Conservation (phyloP, 331 rosid genomes). For the Cucumis variabilis region DNA sequence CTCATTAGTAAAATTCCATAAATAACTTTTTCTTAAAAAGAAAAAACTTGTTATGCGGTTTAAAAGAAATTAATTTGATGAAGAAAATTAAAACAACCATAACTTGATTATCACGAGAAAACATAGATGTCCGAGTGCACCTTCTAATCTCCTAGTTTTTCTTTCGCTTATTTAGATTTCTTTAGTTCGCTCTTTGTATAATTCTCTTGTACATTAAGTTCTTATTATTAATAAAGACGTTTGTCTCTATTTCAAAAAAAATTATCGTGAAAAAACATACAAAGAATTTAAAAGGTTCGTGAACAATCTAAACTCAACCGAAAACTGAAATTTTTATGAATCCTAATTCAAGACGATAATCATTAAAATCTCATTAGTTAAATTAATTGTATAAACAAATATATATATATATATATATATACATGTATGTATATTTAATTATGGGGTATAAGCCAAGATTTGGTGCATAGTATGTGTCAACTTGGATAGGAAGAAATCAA, state of each 20-base stretch:
- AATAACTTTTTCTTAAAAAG: too few relatives aligned
- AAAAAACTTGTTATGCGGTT: fast-evolving
- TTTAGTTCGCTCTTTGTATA: too few relatives aligned
- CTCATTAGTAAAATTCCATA: neutral
- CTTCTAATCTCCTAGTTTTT: too few relatives aligned
- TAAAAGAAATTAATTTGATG: neutral
- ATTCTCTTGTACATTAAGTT: too few relatives aligned
- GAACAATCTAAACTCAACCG: neutral
- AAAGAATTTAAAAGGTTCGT: neutral
- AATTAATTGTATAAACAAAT: neutral
- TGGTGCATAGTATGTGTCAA: constrained; percentile 23
- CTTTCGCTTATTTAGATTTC: too few relatives aligned
- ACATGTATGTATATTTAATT: neutral
- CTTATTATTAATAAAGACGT: too few relatives aligned
- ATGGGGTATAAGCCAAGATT: neutral
- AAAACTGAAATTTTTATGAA: neutral
- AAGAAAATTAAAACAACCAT: too few relatives aligned
- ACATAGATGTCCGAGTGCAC: too few relatives aligned
- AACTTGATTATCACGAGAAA: neutral
- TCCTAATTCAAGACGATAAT: neutral
- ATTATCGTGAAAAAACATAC: too few relatives aligned
- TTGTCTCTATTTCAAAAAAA: too few relatives aligned
- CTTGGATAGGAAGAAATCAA: constrained; percentile 17
- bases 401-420: too few relatives aligned
- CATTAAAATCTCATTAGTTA: neutral